A percentile compares a stretch with the other conserved stretches of the same genome.
Evolutionary conservation across 345 rosid genomes (phyloP).

Genomic region (Linum usitatissimum): DNA sequence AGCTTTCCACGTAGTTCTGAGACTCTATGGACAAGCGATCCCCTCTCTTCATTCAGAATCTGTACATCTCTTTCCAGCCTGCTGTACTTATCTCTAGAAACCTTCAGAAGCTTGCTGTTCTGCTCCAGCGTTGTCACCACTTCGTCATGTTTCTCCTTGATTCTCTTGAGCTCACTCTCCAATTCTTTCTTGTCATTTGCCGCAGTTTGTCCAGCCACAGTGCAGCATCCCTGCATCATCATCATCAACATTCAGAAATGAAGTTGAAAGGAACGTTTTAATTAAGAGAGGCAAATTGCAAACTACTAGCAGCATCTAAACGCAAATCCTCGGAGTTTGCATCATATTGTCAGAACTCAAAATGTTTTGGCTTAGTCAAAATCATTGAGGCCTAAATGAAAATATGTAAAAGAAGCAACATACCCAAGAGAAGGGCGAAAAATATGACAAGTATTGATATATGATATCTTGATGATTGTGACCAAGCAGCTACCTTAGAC

Average conservation of each 20-base stretch:
- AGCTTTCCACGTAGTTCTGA: slow-evolving; percentile 40
- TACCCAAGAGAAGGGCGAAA: slow-evolving; percentile 38
- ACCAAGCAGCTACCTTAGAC: slow-evolving; percentile 68
- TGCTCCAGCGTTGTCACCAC: slow-evolving; percentile 38
- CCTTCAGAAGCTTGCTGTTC: slow-evolving; percentile 38
- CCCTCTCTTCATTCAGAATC: slow-evolving; percentile 51
- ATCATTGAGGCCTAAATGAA: not conserved
- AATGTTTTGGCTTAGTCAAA: not conserved
- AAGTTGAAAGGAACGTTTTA: too few species aligned
- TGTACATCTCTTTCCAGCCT: slow-evolving; percentile 48
- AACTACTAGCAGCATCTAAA: too few species aligned
- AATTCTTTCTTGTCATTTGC: slow-evolving; percentile 28
- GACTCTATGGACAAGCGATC: slow-evolving; percentile 30
- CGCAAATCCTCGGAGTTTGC: too few species aligned
- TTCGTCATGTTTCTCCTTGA: slow-evolving; percentile 39
- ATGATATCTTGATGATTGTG: slow-evolving; percentile 40
- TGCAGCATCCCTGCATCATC: slow-evolving; percentile 44
- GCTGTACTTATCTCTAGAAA: slow-evolving; percentile 35
- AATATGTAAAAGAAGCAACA: slow-evolving; percentile 18
- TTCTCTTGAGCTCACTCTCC: slow-evolving; percentile 29
- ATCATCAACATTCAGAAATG: slow-evolving; percentile 19
- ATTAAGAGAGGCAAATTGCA: too few species aligned
- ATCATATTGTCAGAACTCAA: not conserved
- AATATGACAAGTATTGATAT: slow-evolving; percentile 32
- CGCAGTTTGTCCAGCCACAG: slow-evolving; percentile 30